Percentiles rank a stretch among this genome's conserved stretches.
Conservation (phyloP, 768 basidiomycete genomes). For the Russula foetens region DNA sequence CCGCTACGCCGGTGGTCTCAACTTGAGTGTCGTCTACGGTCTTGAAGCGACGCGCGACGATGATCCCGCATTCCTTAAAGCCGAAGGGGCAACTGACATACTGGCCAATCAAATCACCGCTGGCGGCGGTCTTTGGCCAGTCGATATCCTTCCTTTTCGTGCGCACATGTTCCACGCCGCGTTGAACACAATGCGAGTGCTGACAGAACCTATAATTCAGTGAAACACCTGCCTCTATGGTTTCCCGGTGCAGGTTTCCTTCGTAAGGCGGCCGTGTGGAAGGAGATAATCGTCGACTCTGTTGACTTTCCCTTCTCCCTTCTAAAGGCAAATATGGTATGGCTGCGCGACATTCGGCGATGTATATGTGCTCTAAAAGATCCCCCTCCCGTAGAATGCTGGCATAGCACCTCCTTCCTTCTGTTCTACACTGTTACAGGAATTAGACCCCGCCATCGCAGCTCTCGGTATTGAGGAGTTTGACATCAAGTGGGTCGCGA, state of each 20-base stretch:
- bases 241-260: slow-evolving; percentile 63
- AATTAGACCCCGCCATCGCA: slow-evolving; percentile 28
- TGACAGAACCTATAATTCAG: slow-evolving; percentile 15
- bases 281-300: slow-evolving; percentile 53
- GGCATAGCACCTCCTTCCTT: slow-evolving; percentile 35
- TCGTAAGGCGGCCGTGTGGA: slow-evolving; percentile 52
- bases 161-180: slow-evolving; percentile 16
- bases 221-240: slow-evolving; percentile 56
- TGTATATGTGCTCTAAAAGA: slow-evolving; percentile 30
- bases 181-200: slow-evolving; percentile 10
- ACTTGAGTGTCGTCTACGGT: slow-evolving; percentile 48
- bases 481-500: slow-evolving; percentile 76
- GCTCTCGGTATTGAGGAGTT: slow-evolving; percentile 38
- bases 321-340: slow-evolving; percentile 49
- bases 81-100: slow-evolving; percentile 34
- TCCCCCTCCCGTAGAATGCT: slow-evolving; percentile 23
- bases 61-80: slow-evolving; percentile 36
- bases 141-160: slow-evolving; percentile 33
- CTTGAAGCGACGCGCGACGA: slow-evolving; percentile 37
- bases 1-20: slow-evolving; percentile 18
- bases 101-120: slow-evolving; percentile 38
- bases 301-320: slow-evolving; percentile 55
- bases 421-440: slow-evolving; percentile 47
- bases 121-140: slow-evolving; percentile 37
- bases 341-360: slow-evolving; percentile 25